phyloP scores from a whole-genome alignment of 1,284 basidiomycete species.

The Malassezia pachydermatis region DNA sequence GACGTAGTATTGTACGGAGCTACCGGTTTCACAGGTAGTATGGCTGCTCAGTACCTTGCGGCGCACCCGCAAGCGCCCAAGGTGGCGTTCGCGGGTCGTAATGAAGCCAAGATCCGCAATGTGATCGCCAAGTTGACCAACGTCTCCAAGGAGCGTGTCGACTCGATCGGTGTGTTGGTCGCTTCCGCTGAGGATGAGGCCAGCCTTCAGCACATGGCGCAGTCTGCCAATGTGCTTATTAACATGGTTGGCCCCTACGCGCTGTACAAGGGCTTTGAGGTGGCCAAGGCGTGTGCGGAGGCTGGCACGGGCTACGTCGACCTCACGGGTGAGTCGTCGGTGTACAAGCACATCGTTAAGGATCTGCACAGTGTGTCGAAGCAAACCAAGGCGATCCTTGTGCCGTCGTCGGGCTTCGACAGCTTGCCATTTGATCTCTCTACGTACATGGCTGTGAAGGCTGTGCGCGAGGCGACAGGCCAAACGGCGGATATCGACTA shows the following conservation, averaged over 20 bases:
- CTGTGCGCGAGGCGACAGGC: slow-evolving; percentile 50
- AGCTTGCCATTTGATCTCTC: slow-evolving; percentile 56
- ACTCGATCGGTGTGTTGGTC: slow-evolving; percentile 23
- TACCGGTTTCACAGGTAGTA: slow-evolving; percentile 38
- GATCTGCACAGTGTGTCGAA: slow-evolving; percentile 60
- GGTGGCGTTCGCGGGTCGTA: slow-evolving; percentile 39
- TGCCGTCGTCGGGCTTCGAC: slow-evolving; percentile 64
- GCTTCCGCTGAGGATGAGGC: slow-evolving; percentile 22
- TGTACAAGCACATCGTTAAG: slow-evolving; percentile 53
- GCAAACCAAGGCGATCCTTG: slow-evolving; percentile 60
- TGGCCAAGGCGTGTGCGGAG: slow-evolving; percentile 54
- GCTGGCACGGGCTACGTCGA: slow-evolving; percentile 60
- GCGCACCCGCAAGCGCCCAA: slow-evolving; percentile 22
- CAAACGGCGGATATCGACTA: slow-evolving; percentile 32
- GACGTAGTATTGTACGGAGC: slow-evolving; percentile 37
- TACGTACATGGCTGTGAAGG: slow-evolving; percentile 56
- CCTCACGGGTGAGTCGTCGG: slow-evolving; percentile 53
- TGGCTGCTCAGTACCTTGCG: slow-evolving; percentile 28
- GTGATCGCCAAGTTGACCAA: slow-evolving; percentile 19
- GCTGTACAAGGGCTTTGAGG: slow-evolving; percentile 22
- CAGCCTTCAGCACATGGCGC: slow-evolving; percentile 23
- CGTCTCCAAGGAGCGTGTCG: slow-evolving; percentile 14
- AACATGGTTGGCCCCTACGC: slow-evolving; percentile 38
- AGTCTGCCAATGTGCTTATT: slow-evolving; percentile 22
- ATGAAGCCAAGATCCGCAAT: slow-evolving; percentile 20